Percentiles rank a stretch among this genome's conserved stretches.
Conservation (phyloP, 2,329 filamentous ascomycete genomes). For the Macrophomina tecta region DNA sequence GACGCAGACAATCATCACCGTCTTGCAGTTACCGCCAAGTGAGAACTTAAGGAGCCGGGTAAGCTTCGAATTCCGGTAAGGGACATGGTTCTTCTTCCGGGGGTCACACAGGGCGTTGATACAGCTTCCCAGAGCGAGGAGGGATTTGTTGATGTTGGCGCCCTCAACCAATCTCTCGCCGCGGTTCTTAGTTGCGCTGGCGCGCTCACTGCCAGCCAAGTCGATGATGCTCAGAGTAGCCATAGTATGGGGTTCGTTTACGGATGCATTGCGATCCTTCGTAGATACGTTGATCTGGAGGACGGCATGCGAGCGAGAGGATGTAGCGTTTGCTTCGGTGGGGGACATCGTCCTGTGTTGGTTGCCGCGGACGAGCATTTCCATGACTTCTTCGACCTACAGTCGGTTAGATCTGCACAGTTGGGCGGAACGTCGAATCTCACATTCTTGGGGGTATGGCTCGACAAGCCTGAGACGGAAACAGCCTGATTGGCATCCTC, state of each 20-base stretch:
- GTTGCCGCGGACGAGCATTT: slow-evolving; percentile 96
- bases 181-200: slow-evolving; percentile 94
- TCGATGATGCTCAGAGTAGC: slow-evolving; percentile 98
- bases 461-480: slow-evolving; percentile 87
- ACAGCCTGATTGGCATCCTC: slow-evolving; percentile 95
- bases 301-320: slow-evolving; percentile 94
- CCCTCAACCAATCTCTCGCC: slow-evolving; percentile 91
- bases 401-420: slow-evolving; percentile 34
- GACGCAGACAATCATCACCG: slow-evolving; percentile 99
- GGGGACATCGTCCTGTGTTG: slow-evolving; percentile 94
- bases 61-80: slow-evolving; percentile 96
- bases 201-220: slow-evolving; percentile 91
- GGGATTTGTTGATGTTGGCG: slow-evolving; percentile 98
- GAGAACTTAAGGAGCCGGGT: slow-evolving; percentile 96
- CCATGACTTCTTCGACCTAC: slow-evolving; percentile 85
- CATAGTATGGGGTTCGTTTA: slow-evolving; percentile 97
- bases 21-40: slow-evolving; percentile 96
- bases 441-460: slow-evolving; percentile 88
- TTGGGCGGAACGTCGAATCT: slow-evolving; percentile 26
- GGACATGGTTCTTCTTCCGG: slow-evolving; percentile 89
- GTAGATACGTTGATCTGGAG: slow-evolving; percentile 96
- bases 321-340: slow-evolving; percentile 96
- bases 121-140: slow-evolving; percentile 91
- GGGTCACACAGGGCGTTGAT: slow-evolving; percentile 98
- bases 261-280: slow-evolving; percentile 88